Evolutionary conservation across 768 basidiomycete species (phyloP).

Genomic region (Mycena metata): DNA sequence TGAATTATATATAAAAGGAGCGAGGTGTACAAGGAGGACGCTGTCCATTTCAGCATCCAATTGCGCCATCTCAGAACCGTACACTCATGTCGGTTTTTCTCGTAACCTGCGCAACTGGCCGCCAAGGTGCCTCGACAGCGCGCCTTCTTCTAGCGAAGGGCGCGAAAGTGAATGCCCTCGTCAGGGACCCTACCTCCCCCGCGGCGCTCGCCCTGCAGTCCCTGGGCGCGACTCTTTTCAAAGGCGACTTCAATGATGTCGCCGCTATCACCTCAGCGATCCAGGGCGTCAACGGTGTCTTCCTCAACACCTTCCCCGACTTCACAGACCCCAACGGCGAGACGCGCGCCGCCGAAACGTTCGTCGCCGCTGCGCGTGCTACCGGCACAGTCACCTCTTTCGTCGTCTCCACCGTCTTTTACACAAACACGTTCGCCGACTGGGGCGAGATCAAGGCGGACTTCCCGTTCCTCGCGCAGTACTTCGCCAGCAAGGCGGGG

Average conservation of each 20-base stretch:
- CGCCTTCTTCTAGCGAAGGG: constrained; percentile 29
- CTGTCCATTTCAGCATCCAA: too few species aligned
- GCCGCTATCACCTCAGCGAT: constrained; percentile 29
- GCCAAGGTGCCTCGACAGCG: constrained; percentile 33
- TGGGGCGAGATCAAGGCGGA: constrained; percentile 6
- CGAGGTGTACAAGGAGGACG: too few species aligned
- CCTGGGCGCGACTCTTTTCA: constrained; percentile 32
- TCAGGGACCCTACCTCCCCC: constrained; percentile 21
- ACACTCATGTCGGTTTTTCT: constrained; percentile 30
- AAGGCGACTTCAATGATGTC: constrained; percentile 26
- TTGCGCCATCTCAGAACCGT: too few species aligned
- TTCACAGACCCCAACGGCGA: constrained; percentile 22
- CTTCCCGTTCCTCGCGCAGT: constrained; percentile 25
- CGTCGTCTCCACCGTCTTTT: constrained; percentile 33
- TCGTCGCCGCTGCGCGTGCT: constrained; percentile 30
- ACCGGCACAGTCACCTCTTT: constrained; percentile 30
- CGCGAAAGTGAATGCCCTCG: constrained; percentile 29
- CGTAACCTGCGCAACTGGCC: constrained; percentile 33
- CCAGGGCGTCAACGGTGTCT: constrained; percentile 32
- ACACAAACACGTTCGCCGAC: background rate
- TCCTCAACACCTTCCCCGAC: constrained; percentile 35
- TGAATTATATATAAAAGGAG: too few species aligned
- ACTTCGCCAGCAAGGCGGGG: constrained; percentile 33
- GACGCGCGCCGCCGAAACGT: constrained; percentile 13
- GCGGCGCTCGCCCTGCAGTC: constrained; percentile 15